Conservation (phyloP, 495 filamentous ascomycete species). For the Talaromyces nanjingensis region DNA sequence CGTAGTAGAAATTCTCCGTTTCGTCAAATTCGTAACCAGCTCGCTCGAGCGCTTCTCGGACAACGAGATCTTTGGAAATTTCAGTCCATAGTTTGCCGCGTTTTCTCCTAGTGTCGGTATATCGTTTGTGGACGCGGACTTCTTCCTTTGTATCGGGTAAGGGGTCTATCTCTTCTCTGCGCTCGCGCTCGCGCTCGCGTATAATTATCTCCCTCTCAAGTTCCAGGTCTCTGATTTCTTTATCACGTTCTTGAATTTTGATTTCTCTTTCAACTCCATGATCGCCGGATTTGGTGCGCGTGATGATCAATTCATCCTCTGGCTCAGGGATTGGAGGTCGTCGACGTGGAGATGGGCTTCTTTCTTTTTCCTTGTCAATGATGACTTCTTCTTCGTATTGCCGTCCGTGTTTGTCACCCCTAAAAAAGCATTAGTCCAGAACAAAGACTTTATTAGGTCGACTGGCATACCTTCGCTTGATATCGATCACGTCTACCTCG, state of each 20-base stretch:
- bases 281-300: constrained; percentile 2
- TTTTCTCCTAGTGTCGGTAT: constrained; percentile 29
- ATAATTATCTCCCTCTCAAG: background rate
- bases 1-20: constrained; percentile 81
- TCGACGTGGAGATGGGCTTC: background rate
- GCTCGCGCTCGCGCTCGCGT: constrained; percentile 14
- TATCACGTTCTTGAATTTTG: constrained; percentile 1
- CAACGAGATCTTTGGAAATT: constrained; percentile 89
- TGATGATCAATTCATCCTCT: constrained; percentile 7
- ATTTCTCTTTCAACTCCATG: constrained; percentile 5
- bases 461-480: constrained; percentile 32
- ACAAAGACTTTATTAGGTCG: background rate
- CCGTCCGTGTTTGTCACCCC: constrained; percentile 21
- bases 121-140: constrained; percentile 28
- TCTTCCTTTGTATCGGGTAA: constrained; percentile 14
- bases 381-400: constrained; percentile 53
- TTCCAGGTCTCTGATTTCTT: constrained; percentile 7
- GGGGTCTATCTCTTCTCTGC: constrained; percentile 6
- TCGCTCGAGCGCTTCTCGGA: constrained; percentile 78
- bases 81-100: constrained; percentile 87
- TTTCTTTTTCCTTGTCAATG: constrained; percentile 38
- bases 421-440: background rate
- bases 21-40: constrained; percentile 88
- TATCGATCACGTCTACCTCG: constrained; percentile 43
- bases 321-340: background rate